Evolutionary conservation across 257 asterid species (phyloP).

Genomic region (Rhazya stricta): DNA sequence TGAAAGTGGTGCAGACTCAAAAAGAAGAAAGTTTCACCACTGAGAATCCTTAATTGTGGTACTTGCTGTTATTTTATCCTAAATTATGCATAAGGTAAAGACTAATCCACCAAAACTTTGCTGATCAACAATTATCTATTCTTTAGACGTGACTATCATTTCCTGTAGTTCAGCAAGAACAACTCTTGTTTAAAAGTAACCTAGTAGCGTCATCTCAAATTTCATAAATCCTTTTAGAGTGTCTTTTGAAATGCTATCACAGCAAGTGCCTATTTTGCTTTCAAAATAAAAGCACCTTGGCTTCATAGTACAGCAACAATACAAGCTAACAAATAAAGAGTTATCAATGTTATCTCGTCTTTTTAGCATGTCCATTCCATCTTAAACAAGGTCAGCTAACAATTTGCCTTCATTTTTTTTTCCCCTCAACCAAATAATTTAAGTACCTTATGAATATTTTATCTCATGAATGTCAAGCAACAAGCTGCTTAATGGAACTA

Average conservation of each 20-base stretch:
- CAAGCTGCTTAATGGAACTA: neutral
- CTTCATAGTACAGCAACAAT: neutral
- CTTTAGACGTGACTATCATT: neutral
- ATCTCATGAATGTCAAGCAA: neutral
- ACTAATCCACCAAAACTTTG: neutral
- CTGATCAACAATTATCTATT: neutral
- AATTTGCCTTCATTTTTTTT: neutral
- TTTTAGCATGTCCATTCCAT: neutral
- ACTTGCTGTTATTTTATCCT: neutral
- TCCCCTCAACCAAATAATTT: neutral
- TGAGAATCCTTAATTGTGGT: neutral
- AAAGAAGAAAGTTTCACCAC: neutral
- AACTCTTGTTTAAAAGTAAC: neutral
- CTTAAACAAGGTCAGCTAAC: neutral
- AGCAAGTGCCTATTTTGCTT: neutral
- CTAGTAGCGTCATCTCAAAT: neutral
- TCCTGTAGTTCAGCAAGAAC: neutral
- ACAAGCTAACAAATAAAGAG: neutral
- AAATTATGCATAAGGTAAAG: neutral
- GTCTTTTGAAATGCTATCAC: neutral
- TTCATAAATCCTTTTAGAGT: neutral
- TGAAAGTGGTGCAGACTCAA: neutral
- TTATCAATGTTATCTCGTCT: neutral
- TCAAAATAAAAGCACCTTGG: neutral
- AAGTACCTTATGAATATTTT: neutral